Percentiles rank a stretch among this genome's conserved stretches.
These are phyloP conservation scores for Luffa aegyptiaca DNA, from an alignment of 306 rosid genomes.

Conservation along the genomic window DNA sequence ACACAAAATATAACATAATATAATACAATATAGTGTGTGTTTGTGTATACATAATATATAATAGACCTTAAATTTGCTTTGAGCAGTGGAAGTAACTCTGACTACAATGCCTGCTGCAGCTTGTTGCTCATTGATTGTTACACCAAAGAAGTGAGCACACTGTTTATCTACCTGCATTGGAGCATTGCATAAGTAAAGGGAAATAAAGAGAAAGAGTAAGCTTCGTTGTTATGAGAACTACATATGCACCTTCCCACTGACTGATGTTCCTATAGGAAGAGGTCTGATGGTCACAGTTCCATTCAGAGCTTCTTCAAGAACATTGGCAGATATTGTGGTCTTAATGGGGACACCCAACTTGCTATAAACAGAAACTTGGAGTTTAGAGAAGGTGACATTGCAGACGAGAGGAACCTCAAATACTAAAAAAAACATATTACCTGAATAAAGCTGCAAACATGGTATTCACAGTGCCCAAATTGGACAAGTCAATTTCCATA, in stretches of 20 bases:
- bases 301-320: conserved; percentile 94
- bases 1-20: not conserved
- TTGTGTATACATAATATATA: not conserved
- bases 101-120: conserved; percentile 79
- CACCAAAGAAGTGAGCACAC: conserved; percentile 92
- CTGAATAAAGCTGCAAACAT: conserved; percentile 99
- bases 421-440: conserved; percentile 32
- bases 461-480: conserved; percentile 97
- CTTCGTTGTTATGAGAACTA: conserved; percentile 14
- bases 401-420: conserved; percentile 6
- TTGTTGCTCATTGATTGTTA: conserved; percentile 79
- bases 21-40: not conserved
- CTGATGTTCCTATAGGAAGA: conserved; percentile 90
- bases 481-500: conserved; percentile 97
- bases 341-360: conserved; percentile 99
- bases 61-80: conserved; percentile 89
- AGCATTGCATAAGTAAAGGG: conserved; percentile 13
- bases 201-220: conserved; percentile 8
- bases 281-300: conserved; percentile 94
- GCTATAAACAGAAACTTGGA: conserved; percentile 44
- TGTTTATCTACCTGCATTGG: conserved; percentile 88
- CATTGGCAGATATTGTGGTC: conserved; percentile 91
- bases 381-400: conserved; percentile 10
- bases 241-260: conserved; percentile 85
- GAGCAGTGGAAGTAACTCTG: conserved; percentile 85